Evolutionary conservation across 2,329 filamentous ascomycete species (phyloP).

Genomic region (Fusarium temperatum): DNA sequence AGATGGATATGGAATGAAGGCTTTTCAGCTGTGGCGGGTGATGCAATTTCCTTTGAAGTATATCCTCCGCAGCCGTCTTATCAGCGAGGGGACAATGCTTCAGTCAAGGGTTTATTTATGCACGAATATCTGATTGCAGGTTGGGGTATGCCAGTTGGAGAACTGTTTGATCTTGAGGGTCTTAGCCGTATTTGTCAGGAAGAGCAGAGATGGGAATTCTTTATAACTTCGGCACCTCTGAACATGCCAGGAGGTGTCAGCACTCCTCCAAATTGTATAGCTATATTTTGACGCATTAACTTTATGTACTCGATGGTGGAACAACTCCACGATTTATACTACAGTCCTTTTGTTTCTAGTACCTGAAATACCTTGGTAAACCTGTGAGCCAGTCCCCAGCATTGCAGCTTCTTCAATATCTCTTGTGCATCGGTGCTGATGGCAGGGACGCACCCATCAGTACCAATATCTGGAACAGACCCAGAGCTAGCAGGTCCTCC

Average conservation of each 20-base stretch:
- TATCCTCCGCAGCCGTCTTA: neutral
- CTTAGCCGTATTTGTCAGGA: neutral
- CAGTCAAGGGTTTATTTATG: neutral
- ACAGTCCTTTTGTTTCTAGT: neutral
- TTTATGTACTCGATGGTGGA: too few species aligned
- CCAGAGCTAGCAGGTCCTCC: neutral
- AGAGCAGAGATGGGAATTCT: slow-evolving; percentile 3
- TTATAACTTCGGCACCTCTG: neutral
- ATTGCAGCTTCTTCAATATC: neutral
- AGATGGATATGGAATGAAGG: slow-evolving; percentile 5
- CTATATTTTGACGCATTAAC: neutral
- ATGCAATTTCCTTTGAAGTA: neutral
- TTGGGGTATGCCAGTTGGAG: neutral
- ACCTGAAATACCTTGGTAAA: neutral
- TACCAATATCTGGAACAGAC: neutral
- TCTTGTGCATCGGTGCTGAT: neutral
- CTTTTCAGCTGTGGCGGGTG: neutral
- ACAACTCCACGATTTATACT: fast-evolving
- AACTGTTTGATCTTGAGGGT: neutral
- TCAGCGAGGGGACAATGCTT: neutral
- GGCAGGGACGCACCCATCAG: neutral
- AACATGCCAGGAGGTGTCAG: slow-evolving; percentile 6
- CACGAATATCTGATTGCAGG: neutral
- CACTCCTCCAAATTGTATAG: slow-evolving; percentile 1
- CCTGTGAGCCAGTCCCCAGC: neutral